A percentile compares a stretch with the other conserved stretches of the same genome.
Conservation (phyloP, 1,139 yeast genomes). For the Sugiyamaella japonica region DNA sequence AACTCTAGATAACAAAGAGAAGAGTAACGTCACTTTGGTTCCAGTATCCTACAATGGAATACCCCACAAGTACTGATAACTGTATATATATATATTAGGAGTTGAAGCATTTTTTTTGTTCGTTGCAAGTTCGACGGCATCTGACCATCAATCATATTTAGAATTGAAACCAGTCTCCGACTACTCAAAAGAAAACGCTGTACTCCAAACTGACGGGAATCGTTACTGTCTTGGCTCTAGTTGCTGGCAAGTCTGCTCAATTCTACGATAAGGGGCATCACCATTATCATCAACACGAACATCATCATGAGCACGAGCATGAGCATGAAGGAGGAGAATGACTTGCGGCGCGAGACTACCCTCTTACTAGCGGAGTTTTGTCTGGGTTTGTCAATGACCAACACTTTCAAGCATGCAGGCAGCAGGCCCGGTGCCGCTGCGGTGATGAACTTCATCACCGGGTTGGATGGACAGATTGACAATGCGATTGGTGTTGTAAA, state of each 20-base stretch:
- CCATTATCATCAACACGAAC: slow-evolving; percentile 2
- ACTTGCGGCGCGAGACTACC: slow-evolving; percentile 9
- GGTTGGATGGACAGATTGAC: slow-evolving; percentile 38
- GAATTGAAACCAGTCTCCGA: neutral
- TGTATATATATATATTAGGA: neutral
- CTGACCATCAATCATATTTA: neutral
- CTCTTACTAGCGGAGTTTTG: slow-evolving; percentile 19
- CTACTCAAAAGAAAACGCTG: neutral
- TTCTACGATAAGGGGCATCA: neutral
- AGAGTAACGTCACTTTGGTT: neutral
- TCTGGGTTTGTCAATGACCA: slow-evolving; percentile 28
- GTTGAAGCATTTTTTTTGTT: neutral
- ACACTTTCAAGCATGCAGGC: slow-evolving; percentile 24
- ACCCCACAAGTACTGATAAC: neutral
- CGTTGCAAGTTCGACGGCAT: too few species aligned
- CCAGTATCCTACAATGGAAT: neutral
- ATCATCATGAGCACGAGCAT: slow-evolving; percentile 3
- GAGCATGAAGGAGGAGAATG: slow-evolving; percentile 3
- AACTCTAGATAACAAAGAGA: neutral
- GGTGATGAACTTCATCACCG: slow-evolving; percentile 34
- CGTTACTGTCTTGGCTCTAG: slow-evolving; percentile 2
- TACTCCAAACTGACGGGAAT: slow-evolving; percentile 6
- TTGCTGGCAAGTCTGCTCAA: slow-evolving; percentile 7
- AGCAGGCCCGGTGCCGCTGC: slow-evolving; percentile 33
- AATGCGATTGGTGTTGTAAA: slow-evolving; percentile 32